phyloP scores from a whole-genome alignment of 306 rosid genomes.

The Rubus idaeus region DNA sequence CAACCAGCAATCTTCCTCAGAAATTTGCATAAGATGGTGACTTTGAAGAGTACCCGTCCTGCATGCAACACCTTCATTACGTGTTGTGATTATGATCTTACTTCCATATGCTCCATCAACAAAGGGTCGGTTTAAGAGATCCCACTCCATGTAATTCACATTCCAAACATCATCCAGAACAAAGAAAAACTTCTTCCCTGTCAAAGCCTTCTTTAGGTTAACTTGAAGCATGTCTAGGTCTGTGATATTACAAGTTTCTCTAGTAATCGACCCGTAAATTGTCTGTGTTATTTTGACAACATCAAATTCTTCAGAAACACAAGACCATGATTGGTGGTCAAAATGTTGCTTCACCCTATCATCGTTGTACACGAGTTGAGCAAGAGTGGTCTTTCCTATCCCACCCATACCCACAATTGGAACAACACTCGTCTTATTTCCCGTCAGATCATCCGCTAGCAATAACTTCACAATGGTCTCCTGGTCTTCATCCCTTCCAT shows the following conservation, averaged over 20 bases:
- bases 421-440: neutral
- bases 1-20: neutral
- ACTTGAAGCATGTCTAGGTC: neutral
- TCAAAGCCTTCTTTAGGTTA: neutral
- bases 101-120: neutral
- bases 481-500: neutral
- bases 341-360: neutral
- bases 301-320: neutral
- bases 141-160: neutral
- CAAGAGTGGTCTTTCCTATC: neutral
- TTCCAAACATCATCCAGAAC: neutral
- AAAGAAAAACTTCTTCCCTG: neutral
- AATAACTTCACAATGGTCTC: neutral
- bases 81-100: slow-evolving; percentile 2
- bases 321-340: neutral
- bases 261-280: neutral
- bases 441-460: neutral
- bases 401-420: slow-evolving; percentile 4
- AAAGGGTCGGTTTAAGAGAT: neutral
- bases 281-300: neutral
- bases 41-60: neutral
- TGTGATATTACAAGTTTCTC: neutral
- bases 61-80: neutral
- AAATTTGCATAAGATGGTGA: neutral
- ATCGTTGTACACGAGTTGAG: neutral